phyloP scores from a whole-genome alignment of 2,329 filamentous ascomycete genomes.

The Stenocarpella maydis region DNA sequence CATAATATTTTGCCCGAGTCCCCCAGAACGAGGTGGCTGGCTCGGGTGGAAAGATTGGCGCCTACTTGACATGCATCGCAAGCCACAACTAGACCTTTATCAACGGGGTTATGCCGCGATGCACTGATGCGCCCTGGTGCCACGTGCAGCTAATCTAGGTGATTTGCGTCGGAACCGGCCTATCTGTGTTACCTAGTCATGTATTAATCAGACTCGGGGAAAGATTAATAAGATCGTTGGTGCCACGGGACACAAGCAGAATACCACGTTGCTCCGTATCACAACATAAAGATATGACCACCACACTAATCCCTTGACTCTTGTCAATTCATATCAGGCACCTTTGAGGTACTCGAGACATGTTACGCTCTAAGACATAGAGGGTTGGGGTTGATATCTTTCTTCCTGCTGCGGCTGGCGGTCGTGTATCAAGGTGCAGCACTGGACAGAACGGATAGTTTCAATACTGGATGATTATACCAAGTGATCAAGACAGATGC shows the following conservation, averaged over 20 bases:
- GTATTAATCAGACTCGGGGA: background rate
- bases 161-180: background rate
- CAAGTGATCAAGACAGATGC: background rate
- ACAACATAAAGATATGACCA: background rate
- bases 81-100: background rate
- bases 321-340: background rate
- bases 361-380: background rate
- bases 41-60: background rate
- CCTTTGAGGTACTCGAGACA: too few relatives aligned
- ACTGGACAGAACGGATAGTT: background rate
- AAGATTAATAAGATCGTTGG: background rate
- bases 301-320: background rate
- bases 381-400: background rate
- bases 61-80: background rate
- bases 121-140: background rate
- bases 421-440: background rate
- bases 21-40: background rate
- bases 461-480: background rate
- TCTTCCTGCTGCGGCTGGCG: background rate
- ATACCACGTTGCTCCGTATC: background rate
- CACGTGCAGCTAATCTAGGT: slow-evolving; percentile 1
- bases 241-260: background rate
- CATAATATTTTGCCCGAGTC: background rate
- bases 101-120: background rate
- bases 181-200: slow-evolving; percentile 1